Conservation (phyloP, 441 rosid species). For the Brassica balearica region DNA sequence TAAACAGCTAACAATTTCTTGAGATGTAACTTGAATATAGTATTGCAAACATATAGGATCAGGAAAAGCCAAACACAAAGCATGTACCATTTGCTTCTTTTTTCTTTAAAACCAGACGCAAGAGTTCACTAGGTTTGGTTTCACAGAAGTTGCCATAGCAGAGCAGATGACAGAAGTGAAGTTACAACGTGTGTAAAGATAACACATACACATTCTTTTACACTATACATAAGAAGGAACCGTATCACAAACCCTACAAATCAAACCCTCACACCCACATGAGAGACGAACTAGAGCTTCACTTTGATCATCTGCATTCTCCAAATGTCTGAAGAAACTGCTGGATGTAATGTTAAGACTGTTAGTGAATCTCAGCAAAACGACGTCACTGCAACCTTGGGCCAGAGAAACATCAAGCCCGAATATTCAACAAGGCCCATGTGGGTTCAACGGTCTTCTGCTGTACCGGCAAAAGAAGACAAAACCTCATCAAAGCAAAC, state of each 20-base stretch:
- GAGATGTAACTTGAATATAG: conserved; percentile 3
- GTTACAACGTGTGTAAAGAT: conserved; percentile 34
- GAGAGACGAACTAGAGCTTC: conserved; percentile 14
- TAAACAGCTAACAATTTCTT: conserved; percentile 16
- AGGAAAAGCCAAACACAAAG: conserved; percentile 22
- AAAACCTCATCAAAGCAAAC: too few relatives aligned
- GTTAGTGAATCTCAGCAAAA: too few relatives aligned
- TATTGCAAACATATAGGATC: conserved; percentile 30
- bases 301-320: conserved; percentile 24
- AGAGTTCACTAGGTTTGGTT: conserved; percentile 25
- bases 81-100: conserved; percentile 12
- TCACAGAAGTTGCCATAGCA: conserved; percentile 34
- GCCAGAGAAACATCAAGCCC: too few relatives aligned
- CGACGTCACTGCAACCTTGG: too few relatives aligned
- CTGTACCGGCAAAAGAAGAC: too few relatives aligned
- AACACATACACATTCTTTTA: conserved; percentile 33
- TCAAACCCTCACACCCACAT: background rate
- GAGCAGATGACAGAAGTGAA: conserved; percentile 10
- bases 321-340: conserved; percentile 23
- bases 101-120: conserved; percentile 32
- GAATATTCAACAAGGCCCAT: too few relatives aligned
- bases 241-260: conserved; percentile 28
- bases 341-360: background rate
- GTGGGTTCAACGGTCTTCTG: too few relatives aligned
- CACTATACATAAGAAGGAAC: conserved; percentile 29